phyloP scores from a whole-genome alignment of 352 stramenopile species.

The Phytophthora capsici region DNA sequence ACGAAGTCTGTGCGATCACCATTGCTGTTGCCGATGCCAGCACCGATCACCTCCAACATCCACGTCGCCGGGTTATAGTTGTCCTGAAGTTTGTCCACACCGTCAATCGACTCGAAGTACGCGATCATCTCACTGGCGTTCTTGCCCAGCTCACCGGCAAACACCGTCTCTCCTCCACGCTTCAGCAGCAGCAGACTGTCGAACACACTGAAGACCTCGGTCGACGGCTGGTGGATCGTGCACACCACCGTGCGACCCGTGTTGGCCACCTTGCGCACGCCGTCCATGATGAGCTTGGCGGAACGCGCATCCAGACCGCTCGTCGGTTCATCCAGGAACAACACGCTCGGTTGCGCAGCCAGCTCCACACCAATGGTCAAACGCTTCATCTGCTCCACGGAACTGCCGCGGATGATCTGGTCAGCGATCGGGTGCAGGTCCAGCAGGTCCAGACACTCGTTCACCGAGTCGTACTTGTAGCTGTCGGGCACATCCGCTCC shows the following conservation, averaged over 20 bases:
- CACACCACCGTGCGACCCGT: constrained; percentile 85
- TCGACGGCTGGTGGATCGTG: constrained; percentile 93
- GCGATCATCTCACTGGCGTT: constrained; percentile 44
- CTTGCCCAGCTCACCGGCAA: constrained; percentile 56
- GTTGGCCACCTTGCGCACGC: constrained; percentile 86
- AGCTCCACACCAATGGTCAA: constrained; percentile 43
- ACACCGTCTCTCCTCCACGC: constrained; percentile 51
- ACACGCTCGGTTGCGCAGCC: constrained; percentile 27
- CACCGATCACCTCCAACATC: constrained; percentile 51
- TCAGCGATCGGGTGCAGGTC: constrained; percentile 31
- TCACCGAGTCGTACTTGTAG: constrained; percentile 35
- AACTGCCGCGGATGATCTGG: constrained; percentile 47
- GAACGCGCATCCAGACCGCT: constrained; percentile 86
- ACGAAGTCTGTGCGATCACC: constrained; percentile 45
- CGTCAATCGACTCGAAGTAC: constrained; percentile 36
- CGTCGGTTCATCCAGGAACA: constrained; percentile 78
- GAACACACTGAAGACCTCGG: constrained; percentile 76
- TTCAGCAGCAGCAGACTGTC: constrained; percentile 34
- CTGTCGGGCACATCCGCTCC: constrained; percentile 39
- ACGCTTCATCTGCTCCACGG: constrained; percentile 37
- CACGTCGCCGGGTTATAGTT: constrained; percentile 83
- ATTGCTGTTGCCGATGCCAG: constrained; percentile 42
- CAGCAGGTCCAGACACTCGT: constrained; percentile 32
- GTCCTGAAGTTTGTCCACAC: constrained; percentile 51
- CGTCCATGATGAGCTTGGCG: constrained; percentile 88